phyloP scores from a whole-genome alignment of 2,329 filamentous ascomycete genomes.

The Calonectria pteridis region DNA sequence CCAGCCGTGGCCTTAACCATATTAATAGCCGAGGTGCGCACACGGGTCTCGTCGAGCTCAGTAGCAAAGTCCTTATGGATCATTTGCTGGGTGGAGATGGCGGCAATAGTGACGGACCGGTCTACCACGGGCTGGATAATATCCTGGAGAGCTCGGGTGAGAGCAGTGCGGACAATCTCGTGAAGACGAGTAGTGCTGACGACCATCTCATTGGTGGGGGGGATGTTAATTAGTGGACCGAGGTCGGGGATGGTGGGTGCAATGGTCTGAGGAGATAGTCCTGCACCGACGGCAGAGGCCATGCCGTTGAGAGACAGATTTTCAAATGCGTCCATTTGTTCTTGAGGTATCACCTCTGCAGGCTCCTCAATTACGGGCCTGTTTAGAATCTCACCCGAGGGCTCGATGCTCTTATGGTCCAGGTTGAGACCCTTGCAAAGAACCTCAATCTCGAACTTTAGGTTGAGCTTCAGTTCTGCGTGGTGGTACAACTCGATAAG shows the following conservation, averaged over 20 bases:
- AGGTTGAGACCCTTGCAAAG: slow-evolving; percentile 91
- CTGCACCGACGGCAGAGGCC: slow-evolving; percentile 74
- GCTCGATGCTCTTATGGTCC: slow-evolving; percentile 93
- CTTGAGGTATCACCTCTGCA: slow-evolving; percentile 70
- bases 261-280: slow-evolving; percentile 82
- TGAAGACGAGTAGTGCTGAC: slow-evolving; percentile 76
- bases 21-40: slow-evolving; percentile 87
- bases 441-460: slow-evolving; percentile 99
- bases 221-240: slow-evolving; percentile 81
- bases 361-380: slow-evolving; percentile 75
- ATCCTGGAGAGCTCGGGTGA: slow-evolving; percentile 91
- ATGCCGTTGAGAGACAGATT: slow-evolving; percentile 84
- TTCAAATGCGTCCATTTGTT: slow-evolving; percentile 84
- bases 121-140: slow-evolving; percentile 99
- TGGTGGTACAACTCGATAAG: slow-evolving; percentile 95
- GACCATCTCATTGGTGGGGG: slow-evolving; percentile 84
- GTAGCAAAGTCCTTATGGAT: slow-evolving; percentile 97
- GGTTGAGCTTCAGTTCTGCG: slow-evolving; percentile 92
- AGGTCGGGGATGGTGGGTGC: slow-evolving; percentile 88
- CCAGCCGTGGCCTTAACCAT: slow-evolving; percentile 97
- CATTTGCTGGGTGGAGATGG: slow-evolving; percentile 95
- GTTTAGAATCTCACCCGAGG: slow-evolving; percentile 87
- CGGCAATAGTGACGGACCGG: slow-evolving; percentile 96
- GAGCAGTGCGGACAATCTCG: slow-evolving; percentile 85
- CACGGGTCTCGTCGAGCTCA: slow-evolving; percentile 88